These are phyloP conservation scores for Fusarium liriodendri DNA, from an alignment of 2,329 filamentous ascomycete genomes.

Conservation along the genomic window DNA sequence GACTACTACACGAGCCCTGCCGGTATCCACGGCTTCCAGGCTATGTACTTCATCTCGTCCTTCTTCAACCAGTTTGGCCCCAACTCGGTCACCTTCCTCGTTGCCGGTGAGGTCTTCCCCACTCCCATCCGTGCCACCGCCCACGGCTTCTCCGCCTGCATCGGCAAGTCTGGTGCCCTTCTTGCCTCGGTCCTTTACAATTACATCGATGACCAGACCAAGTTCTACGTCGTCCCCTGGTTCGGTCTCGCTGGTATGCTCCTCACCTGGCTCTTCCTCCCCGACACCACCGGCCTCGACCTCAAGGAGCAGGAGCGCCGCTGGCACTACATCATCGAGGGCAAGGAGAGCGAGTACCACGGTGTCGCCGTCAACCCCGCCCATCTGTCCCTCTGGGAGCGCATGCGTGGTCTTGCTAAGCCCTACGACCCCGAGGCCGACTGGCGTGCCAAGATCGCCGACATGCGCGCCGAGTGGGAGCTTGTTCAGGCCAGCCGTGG, in stretches of 20 bases:
- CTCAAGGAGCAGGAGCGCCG: constrained; percentile 97
- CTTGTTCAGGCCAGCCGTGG: constrained; percentile 58
- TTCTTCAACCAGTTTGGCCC: constrained; percentile 99
- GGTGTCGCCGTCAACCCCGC: constrained; percentile 91
- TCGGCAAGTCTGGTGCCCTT: constrained; percentile 89
- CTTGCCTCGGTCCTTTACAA: constrained; percentile 91
- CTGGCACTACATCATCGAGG: constrained; percentile 87
- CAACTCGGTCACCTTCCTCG: constrained; percentile 95
- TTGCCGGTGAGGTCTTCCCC: constrained; percentile 96
- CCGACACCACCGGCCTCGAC: constrained; percentile 96
- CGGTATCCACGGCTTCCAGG: constrained; percentile 89
- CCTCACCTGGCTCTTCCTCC: constrained; percentile 86
- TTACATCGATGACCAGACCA: constrained; percentile 86
- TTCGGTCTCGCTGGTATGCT: constrained; percentile 90
- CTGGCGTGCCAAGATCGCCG: constrained; percentile 84
- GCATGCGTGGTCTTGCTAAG: constrained; percentile 81
- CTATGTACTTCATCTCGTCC: constrained; percentile 97
- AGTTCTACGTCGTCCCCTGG: constrained; percentile 95
- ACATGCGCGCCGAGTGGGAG: constrained; percentile 78
- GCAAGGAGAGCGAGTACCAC: constrained; percentile 85
- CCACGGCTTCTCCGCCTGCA: constrained; percentile 93
- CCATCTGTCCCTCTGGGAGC: constrained; percentile 91
- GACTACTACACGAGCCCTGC: constrained; percentile 79
- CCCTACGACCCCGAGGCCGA: constrained; percentile 85
- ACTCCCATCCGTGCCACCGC: constrained; percentile 93